Base-by-base conservation (phyloP, 495 filamentous ascomycete species). In the Oleoguttula mirabilis region DNA sequence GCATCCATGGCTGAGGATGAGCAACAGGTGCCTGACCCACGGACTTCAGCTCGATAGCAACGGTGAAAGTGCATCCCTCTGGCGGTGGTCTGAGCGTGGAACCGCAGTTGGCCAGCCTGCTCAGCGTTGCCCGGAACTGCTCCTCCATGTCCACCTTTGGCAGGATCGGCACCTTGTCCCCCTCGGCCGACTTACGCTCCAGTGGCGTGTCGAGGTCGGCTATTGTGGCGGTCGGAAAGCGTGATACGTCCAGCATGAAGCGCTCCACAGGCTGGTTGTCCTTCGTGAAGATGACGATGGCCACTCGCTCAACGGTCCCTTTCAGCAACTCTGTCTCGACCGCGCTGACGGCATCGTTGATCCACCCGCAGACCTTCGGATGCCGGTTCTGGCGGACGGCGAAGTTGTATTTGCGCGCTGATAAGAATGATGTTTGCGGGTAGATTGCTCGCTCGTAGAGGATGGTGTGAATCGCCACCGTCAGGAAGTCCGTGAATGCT, bases 311-410 rank as follows among this genome's bases (percentile, higher is more conserved):
- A 41, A 92, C 80, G 55, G 68, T 70, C 48, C 74, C 79, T 57
- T 75, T 76, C 45, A 78, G 66, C 44, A 98, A 72, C 62, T 94
- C 81, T 15, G 64, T 71, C 34, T 76, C 72, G 6, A 92, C 75
- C 32, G 84, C 79, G 43, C 78, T 69, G 23, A 88, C 76, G 47
- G 85, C 82, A 63, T 88, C 82, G 53, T 71, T 75, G 62, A 98
- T 81, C 79, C 90, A 98, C 52, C 78, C 66, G 68, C 87, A 95
- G 51, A 98, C 84, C 52, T 77, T 75, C 1, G 90, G 86, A 58
- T 96, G 87, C 46, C 90, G 79, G 48, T 73, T 84, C 61, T 95
- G 88, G 52, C 84, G 79, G 28, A 94, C 82, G 20, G 87, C 77
- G 47, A 83, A 80, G 62, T 93, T 90, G 71, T 87, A 95, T 51